These are phyloP conservation scores for Globisporangium takayamanum DNA, from an alignment of 352 stramenopile genomes.

Conservation along the genomic window DNA sequence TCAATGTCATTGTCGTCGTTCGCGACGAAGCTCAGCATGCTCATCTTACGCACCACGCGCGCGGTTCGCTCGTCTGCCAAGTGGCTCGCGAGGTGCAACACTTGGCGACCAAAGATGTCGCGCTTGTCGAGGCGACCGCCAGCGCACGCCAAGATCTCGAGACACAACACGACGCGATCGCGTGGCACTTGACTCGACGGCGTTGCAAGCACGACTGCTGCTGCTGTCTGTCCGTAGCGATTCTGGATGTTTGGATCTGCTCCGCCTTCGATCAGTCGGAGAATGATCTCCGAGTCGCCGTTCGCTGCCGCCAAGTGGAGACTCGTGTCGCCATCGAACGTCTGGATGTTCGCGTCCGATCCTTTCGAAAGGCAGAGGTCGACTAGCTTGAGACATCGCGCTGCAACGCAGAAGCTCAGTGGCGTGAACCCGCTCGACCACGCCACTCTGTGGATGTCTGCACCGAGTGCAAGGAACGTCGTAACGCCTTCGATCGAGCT, in stretches of 20 bases:
- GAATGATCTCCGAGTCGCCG: constrained; percentile 41
- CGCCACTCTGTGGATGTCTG: constrained; percentile 45
- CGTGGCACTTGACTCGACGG: constrained; percentile 9
- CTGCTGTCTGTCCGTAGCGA: constrained; percentile 61
- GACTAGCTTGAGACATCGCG: constrained; percentile 39
- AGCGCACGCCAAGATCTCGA: constrained; percentile 45
- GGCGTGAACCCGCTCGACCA: constrained; percentile 77
- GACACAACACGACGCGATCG: constrained; percentile 31
- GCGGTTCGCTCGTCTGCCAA: constrained; percentile 28
- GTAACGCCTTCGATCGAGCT: constrained; percentile 61
- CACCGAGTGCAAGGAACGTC: constrained; percentile 67
- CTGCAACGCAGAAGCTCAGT: constrained; percentile 49
- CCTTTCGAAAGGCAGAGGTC: constrained; percentile 65
- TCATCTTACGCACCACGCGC: constrained; percentile 25
- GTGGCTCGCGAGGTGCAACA: constrained; percentile 45
- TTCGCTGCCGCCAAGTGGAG: constrained; percentile 57
- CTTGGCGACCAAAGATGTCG: constrained; percentile 61
- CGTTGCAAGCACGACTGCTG: constrained; percentile 41
- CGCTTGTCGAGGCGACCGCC: constrained; percentile 40
- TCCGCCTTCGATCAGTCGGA: constrained; percentile 42
- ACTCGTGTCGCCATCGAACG: constrained; percentile 60
- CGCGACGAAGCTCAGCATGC: constrained; percentile 12
- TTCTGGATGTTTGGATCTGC: constrained; percentile 60
- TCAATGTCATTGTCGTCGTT: constrained; percentile 28
- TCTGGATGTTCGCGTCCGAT: constrained; percentile 51